Base-by-base conservation (phyloP, 164 flowering plant species). In the Litsea cubeba region DNA sequence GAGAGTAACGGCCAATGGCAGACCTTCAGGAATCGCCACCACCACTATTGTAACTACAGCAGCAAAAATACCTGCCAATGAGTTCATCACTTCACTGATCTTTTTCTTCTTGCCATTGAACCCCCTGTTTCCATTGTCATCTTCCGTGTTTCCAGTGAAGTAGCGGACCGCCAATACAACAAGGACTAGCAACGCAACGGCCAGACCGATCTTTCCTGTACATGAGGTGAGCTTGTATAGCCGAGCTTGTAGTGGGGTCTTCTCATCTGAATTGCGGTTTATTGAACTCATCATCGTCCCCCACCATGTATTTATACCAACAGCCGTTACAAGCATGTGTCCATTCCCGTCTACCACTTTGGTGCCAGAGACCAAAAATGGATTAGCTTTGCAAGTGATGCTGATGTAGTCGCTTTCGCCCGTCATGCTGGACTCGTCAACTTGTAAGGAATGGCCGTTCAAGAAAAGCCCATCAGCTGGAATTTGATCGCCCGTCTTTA, bases 281-380 rank as follows among this genome's bases (percentile, higher is more conserved):
- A 88, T 83, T 2, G 83, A 65, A 80, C 89, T 86, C 95, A 89
- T 89, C 89, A 87, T 83, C 75, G 83, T 82, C 0, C 87, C 85
- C 87, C 84, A 81, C 1, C 76, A 12, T 0, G 85, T 83, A 72
- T 82, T 81, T 82, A 74, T 82, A 23, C 84, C 87, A 0, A 82
- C 85, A 3, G 72, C 81, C 17, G 89, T 87, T 10, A 85, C 87
- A 1, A 87, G 63, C 90, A 89, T 88, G 32, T n/a, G 54, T 11
- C 76, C 87, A 58, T 77, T 82, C 1, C 90, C 93, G 65, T 89
- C 85, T 0, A 70, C 86, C 62, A 84, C 83, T 60, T 80, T 84
- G 1, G 85, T 76, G 0, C 87, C 87, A 5, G 87, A 82, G 12
- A 79, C 40, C 75, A 84, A 62, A 66, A 84, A 84, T 0, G 83